phyloP scores from a whole-genome alignment of 2,329 filamentous ascomycete species.

The Aspergillus vadensis region DNA sequence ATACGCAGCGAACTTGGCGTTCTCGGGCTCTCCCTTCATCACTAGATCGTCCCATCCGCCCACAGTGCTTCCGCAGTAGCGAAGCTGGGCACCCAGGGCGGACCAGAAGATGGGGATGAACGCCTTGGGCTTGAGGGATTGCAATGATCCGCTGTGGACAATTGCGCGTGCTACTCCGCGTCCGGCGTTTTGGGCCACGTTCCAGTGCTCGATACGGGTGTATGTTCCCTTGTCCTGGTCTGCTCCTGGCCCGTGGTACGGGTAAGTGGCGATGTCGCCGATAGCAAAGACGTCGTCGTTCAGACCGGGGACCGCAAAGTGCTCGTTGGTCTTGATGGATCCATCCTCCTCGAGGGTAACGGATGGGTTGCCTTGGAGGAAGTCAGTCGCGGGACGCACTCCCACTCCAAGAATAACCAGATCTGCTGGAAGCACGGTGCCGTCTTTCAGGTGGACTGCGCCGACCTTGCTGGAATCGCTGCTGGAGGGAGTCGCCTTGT shows the following conservation, averaged over 20 bases:
- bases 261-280: constrained; percentile 92
- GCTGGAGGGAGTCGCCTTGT: constrained; percentile 74
- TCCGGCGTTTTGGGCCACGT: constrained; percentile 92
- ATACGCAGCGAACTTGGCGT: constrained; percentile 84
- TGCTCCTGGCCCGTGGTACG: constrained; percentile 87
- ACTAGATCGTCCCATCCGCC: constrained; percentile 85
- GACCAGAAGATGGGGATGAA: constrained; percentile 99
- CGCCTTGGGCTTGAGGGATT: constrained; percentile 58
- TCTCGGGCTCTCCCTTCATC: constrained; percentile 72
- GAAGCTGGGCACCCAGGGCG: constrained; percentile 81
- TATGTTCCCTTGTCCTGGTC: constrained; percentile 59
- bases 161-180: constrained; percentile 79
- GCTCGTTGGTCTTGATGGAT: constrained; percentile 78
- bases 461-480: constrained; percentile 73
- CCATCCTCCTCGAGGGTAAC: constrained; percentile 78
- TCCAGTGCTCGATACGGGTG: constrained; percentile 95
- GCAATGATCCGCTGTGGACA: constrained; percentile 52
- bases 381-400: constrained; percentile 82
- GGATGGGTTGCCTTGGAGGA: constrained; percentile 70
- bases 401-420: constrained; percentile 90
- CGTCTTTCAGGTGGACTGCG: constrained; percentile 79
- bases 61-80: constrained; percentile 87
- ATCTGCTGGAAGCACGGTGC: constrained; percentile 80
- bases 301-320: constrained; percentile 73
- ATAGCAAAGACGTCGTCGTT: constrained; percentile 81